phyloP scores from a whole-genome alignment of 1,139 yeast genomes.

The Candida tetrigidarum region DNA sequence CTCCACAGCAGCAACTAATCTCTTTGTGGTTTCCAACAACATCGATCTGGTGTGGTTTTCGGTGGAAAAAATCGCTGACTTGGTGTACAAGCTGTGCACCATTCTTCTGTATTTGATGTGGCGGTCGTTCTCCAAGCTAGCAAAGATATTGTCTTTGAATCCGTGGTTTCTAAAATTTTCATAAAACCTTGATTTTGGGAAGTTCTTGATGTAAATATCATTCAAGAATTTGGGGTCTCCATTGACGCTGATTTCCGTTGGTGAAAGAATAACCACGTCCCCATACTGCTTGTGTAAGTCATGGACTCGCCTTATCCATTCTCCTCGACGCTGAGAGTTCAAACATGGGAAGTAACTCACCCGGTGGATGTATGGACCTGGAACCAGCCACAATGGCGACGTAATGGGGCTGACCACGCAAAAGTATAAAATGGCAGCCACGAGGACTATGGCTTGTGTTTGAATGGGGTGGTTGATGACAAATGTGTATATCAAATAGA shows the following conservation, averaged over 20 bases:
- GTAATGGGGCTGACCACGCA: constrained; percentile 48
- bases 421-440: constrained; percentile 26
- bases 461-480: constrained; percentile 7
- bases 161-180: constrained; percentile 66
- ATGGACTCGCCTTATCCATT: constrained; percentile 56
- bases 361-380: constrained; percentile 64
- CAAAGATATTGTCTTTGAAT: constrained; percentile 56
- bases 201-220: constrained; percentile 60
- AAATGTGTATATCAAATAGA: neutral
- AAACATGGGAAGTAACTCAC: constrained; percentile 49
- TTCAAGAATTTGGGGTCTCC: constrained; percentile 53
- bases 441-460: constrained; percentile 1
- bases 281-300: constrained; percentile 61
- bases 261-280: constrained; percentile 60
- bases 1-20: constrained; percentile 31
- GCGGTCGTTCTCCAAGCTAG: constrained; percentile 50
- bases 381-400: constrained; percentile 56
- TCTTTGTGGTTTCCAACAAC: constrained; percentile 29
- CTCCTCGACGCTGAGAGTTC: constrained; percentile 55
- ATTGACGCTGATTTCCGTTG: constrained; percentile 63
- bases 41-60: constrained; percentile 31
- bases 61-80: constrained; percentile 41
- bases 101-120: constrained; percentile 56
- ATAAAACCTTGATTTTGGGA: constrained; percentile 64
- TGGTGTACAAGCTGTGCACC: constrained; percentile 53